Percentiles rank a stretch among this genome's conserved stretches.
Conservation (phyloP, 768 basidiomycete genomes). For the Clavaria fumosa region DNA sequence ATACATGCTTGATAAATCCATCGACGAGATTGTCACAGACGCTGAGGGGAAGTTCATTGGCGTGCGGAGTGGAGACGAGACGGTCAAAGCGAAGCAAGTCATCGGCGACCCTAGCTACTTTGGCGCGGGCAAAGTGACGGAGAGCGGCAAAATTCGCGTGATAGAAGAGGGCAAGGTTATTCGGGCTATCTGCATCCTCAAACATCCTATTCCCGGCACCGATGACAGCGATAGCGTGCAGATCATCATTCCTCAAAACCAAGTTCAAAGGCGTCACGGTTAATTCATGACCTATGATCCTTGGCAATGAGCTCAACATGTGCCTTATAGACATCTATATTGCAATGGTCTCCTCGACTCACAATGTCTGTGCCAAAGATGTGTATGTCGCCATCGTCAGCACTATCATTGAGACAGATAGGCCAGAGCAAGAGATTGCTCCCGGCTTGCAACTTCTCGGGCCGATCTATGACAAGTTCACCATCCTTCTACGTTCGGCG, state of each 20-base stretch:
- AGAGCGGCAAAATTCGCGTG: slow-evolving; percentile 71
- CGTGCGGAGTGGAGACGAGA: slow-evolving; percentile 79
- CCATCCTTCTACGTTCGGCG: too few relatives aligned
- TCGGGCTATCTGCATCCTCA: slow-evolving; percentile 92
- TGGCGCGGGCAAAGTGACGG: slow-evolving; percentile 47
- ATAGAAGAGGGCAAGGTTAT: slow-evolving; percentile 90
- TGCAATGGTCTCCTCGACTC: slow-evolving; percentile 91
- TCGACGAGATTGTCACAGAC: slow-evolving; percentile 83
- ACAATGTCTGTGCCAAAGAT: slow-evolving; percentile 95
- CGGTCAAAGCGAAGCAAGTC: slow-evolving; percentile 92
- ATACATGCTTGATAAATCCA: slow-evolving; percentile 97
- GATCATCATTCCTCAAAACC: slow-evolving; percentile 98
- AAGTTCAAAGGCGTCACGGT: slow-evolving; percentile 89
- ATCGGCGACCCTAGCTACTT: slow-evolving; percentile 99
- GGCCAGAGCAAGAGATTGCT: slow-evolving; percentile 82
- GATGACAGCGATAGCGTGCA: slow-evolving; percentile 91
- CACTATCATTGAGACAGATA: slow-evolving; percentile 90
- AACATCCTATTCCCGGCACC: slow-evolving; percentile 96
- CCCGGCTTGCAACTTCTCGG: slow-evolving; percentile 89
- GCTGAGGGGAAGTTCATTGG: slow-evolving; percentile 81
- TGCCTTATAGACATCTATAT: slow-evolving; percentile 80
- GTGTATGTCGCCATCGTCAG: slow-evolving; percentile 95
- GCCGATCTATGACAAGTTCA: slow-evolving; percentile 91
- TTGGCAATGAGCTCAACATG: slow-evolving; percentile 5
- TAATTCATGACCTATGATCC: slow-evolving; percentile 15